Evolutionary conservation across 2,329 filamentous ascomycete genomes (phyloP).

Genomic region (Apiospora kogelbergensis): DNA sequence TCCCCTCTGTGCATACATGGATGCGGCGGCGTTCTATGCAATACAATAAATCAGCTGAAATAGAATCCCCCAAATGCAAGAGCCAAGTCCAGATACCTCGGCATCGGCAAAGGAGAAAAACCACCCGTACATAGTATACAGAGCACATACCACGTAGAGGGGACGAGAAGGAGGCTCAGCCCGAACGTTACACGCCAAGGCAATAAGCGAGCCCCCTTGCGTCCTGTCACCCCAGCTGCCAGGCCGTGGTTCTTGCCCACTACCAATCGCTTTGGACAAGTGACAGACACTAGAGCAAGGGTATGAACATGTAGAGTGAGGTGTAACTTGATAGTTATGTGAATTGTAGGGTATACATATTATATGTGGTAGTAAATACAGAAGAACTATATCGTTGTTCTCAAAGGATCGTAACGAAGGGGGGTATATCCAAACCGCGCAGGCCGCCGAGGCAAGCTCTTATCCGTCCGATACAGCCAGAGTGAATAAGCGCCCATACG

Average conservation of each 20-base stretch:
- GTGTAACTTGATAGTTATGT: background rate
- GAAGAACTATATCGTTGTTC: background rate
- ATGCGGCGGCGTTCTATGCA: no score
- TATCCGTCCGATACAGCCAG: slow-evolving; percentile 8
- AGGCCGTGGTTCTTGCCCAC: background rate
- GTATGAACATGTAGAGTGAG: no score
- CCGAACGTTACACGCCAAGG: background rate
- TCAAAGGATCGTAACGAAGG: slow-evolving; percentile 4
- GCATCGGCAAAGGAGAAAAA: no score
- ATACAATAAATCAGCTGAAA: no score
- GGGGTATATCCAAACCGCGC: slow-evolving; percentile 6
- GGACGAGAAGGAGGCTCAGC: background rate
- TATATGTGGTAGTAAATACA: background rate
- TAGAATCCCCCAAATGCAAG: no score
- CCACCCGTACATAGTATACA: background rate
- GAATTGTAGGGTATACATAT: slow-evolving; percentile 1
- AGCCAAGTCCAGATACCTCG: no score
- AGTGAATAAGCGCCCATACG: slow-evolving; percentile 5
- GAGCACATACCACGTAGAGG: background rate
- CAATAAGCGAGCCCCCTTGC: background rate
- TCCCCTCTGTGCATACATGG: no score
- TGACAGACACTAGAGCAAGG: no score
- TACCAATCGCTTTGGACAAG: background rate
- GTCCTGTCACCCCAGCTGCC: background rate
- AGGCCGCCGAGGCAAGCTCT: background rate